These are phyloP conservation scores for Prunus yedoensis DNA, from an alignment of 331 rosid species.

Conservation along the genomic window DNA sequence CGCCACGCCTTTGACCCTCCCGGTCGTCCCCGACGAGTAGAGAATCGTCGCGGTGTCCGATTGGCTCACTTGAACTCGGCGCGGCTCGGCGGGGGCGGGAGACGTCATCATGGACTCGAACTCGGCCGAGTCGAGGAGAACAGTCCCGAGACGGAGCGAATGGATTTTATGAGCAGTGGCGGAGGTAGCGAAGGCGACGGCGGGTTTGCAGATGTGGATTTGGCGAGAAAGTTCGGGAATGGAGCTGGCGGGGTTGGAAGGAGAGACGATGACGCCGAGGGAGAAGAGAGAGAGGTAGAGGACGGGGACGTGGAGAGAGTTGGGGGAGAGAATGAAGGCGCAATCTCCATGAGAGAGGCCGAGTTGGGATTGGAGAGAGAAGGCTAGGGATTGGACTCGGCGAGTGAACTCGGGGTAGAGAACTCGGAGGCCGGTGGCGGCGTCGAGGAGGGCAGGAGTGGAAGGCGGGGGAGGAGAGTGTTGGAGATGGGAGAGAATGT, in stretches of 20 bases:
- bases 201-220: conserved; percentile 28
- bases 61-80: conserved; percentile 5
- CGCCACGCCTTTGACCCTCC: conserved; percentile 32
- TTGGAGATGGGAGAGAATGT: conserved; percentile 25
- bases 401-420: conserved; percentile 27
- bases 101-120: conserved; percentile 32
- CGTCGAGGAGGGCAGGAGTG: conserved; percentile 25
- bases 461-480: neutral
- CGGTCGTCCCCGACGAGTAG: conserved; percentile 35
- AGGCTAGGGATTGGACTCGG: conserved; percentile 22
- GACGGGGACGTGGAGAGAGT: conserved; percentile 26
- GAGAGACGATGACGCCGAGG: conserved; percentile 31
- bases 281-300: conserved; percentile 31
- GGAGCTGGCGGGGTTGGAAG: conserved; percentile 33
- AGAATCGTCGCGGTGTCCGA: conserved; percentile 30
- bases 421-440: conserved; percentile 12
- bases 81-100: neutral
- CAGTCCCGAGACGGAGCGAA: conserved; percentile 7
- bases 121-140: conserved; percentile 27
- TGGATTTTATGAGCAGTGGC: conserved; percentile 11
- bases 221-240: conserved; percentile 26
- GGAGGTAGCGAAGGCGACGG: conserved; percentile 34
- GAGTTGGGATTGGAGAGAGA: neutral
- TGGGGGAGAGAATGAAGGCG: conserved; percentile 31
- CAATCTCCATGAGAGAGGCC: conserved; percentile 10